Base-by-base conservation (phyloP, 768 basidiomycete genomes). In the Mycena epipterygia region DNA sequence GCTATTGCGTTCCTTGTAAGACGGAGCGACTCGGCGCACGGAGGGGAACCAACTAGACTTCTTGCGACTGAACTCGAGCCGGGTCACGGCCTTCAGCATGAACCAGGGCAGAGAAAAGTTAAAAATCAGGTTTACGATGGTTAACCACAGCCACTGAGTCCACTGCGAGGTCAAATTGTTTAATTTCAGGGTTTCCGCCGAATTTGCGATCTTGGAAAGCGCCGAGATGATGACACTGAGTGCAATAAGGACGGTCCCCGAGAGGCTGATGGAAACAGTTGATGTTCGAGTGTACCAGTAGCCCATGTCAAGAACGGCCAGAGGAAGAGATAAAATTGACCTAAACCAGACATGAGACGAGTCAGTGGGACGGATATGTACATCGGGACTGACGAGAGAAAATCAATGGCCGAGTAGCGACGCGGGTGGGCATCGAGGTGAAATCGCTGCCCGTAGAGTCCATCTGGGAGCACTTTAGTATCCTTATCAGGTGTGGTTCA, bases 251-350 rank as follows among this genome's bases (percentile, higher is more conserved):
- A 73, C 52, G 1, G 76, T 78, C 19, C 82, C 82, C 0, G 75
- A 44, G 12, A 79, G 73, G 23, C 79, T 81, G 58, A 84, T 79
- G 11, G 74, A 78, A 11, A 75, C 76, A 0, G 80, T 83, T 3
- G 82, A 79, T 25, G 71, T 77, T 25, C 80, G 79, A 0, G 82
- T 78, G 49, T 74, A 82, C 81, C 82, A 84, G 64, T 84, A 83
- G 33, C 75, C 65, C 23, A 77, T 48, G 25, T 79, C 73, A 16
- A 82, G 74, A 23, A 76, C n/a, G 13, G 58, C 48, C 5, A 55
- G 60, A 32, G 73, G 8, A 27, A 73, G 30, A 21, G 56, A 51
- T 16, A 80, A 23, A 17, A 72, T 42, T 5, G 42, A 3, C 16
- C 81, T 81, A 52, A 19, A 27, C 12, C n/a, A 12, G 23, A 52